Percentiles rank a stretch among this genome's conserved stretches.
phyloP scores from a whole-genome alignment of 192 early-diverging fungal species.

The Coemansia sp. region DNA sequence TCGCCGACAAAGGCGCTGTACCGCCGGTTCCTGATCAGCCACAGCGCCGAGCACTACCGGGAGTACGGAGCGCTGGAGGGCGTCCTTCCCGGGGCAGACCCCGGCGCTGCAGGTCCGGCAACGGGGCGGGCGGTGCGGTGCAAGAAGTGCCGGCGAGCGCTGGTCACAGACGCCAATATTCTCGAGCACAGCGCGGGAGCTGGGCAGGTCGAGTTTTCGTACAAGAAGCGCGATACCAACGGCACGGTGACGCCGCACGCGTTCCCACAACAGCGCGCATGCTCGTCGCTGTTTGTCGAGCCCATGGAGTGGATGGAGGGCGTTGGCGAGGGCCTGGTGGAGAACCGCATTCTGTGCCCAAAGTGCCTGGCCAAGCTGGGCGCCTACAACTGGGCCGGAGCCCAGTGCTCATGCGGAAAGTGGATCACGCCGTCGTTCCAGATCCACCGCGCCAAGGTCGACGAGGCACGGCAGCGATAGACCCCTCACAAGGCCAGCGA shows the following conservation, averaged over 20 bases:
- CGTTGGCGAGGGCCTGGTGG: slow-evolving; percentile 50
- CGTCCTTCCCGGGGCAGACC: slow-evolving; percentile 54
- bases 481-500: neutral
- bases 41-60: slow-evolving; percentile 53
- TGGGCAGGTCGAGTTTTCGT: slow-evolving; percentile 68
- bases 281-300: slow-evolving; percentile 77
- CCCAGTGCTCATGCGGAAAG: slow-evolving; percentile 72
- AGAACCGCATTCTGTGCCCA: slow-evolving; percentile 69
- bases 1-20: slow-evolving; percentile 52
- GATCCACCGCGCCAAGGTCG: slow-evolving; percentile 69
- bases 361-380: slow-evolving; percentile 77
- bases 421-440: slow-evolving; percentile 78
- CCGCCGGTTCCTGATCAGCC: slow-evolving; percentile 58
- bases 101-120: slow-evolving; percentile 1
- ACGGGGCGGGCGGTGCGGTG: slow-evolving; percentile 38
- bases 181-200: slow-evolving; percentile 63
- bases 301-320: slow-evolving; percentile 79
- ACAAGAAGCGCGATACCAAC: slow-evolving; percentile 58
- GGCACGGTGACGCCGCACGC: slow-evolving; percentile 44
- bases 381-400: slow-evolving; percentile 68
- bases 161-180: slow-evolving; percentile 59
- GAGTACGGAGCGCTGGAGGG: slow-evolving; percentile 56
- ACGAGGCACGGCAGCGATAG: slow-evolving; percentile 47
- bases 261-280: slow-evolving; percentile 48
- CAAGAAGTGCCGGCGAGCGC: slow-evolving; percentile 57